These are phyloP conservation scores for Coccomyxa sp. DNA, from an alignment of 139 green algal genomes.

Conservation along the genomic window DNA sequence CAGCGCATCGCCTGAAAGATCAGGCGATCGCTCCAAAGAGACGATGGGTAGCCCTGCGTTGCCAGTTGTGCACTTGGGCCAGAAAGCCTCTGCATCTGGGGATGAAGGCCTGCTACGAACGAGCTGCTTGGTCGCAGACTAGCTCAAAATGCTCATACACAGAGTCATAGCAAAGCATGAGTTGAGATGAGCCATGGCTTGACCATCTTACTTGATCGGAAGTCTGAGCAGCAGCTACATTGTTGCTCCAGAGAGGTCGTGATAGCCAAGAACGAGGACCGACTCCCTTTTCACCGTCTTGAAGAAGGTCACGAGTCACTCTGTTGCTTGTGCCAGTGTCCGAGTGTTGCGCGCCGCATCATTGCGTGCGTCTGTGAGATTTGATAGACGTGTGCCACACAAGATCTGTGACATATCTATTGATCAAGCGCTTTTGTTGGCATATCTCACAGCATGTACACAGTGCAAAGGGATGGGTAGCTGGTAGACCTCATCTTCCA, in stretches of 20 bases:
- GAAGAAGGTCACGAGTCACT: neutral
- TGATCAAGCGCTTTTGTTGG: neutral
- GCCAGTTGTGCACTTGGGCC: too few species aligned
- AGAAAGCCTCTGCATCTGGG: too few species aligned
- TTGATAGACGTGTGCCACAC: constrained; percentile 1
- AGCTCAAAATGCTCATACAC: neutral
- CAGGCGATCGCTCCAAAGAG: too few species aligned
- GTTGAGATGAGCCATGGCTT: constrained; percentile 2
- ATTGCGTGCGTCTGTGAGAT: neutral
- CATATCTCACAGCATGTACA: neutral
- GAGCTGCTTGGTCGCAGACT: neutral
- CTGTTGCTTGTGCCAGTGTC: neutral
- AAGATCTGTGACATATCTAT: neutral
- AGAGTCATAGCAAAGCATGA: neutral
- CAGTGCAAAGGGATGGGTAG: neutral
- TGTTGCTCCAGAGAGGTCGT: neutral
- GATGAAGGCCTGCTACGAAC: too few species aligned
- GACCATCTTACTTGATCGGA: neutral
- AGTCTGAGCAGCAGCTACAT: neutral
- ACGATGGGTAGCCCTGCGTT: too few species aligned
- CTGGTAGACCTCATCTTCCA: neutral
- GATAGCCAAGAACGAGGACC: neutral
- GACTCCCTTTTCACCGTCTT: neutral
- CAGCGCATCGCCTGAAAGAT: neutral
- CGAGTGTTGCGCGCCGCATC: neutral